phyloP scores from a whole-genome alignment of 495 filamentous ascomycete species.

The Talaromyces proteolyticus region DNA sequence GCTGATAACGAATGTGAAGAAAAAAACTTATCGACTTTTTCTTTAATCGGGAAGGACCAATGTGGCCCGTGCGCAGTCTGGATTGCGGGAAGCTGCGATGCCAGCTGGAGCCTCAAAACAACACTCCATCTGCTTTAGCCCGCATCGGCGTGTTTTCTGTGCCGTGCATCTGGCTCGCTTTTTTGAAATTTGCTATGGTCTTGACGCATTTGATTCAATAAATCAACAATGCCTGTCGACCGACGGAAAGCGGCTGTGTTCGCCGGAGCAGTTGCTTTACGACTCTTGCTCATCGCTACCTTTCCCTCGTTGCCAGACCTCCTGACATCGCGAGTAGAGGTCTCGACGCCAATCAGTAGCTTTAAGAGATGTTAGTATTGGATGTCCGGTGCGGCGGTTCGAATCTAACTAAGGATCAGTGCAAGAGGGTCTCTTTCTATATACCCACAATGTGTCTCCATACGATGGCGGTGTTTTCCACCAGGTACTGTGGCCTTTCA shows the following conservation, averaged over 20 bases:
- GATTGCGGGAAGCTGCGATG: constrained; percentile 14
- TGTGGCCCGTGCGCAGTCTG: constrained; percentile 35
- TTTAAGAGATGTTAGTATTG: constrained; percentile 84
- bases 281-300: constrained; percentile 70
- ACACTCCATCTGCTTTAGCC: no score
- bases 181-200: background rate
- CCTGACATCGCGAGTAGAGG: constrained; percentile 86
- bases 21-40: constrained; percentile 32
- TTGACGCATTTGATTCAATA: background rate
- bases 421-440: constrained; percentile 93
- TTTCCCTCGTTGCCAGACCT: constrained; percentile 84
- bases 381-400: background rate
- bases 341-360: constrained; percentile 94
- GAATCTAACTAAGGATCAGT: constrained; percentile 46
- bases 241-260: constrained; percentile 73
- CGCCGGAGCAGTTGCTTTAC: constrained; percentile 66
- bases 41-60: constrained; percentile 14
- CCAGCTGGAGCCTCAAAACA: constrained; percentile 15
- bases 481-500: constrained; percentile 48
- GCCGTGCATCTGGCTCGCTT: no score
- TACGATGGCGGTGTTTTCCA: constrained; percentile 98
- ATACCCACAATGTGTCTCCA: constrained; percentile 91
- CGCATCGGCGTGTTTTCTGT: background rate
- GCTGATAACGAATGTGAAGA: constrained; percentile 12
- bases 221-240: constrained; percentile 54